Base-by-base conservation (phyloP, 805 yeast genomes). In the Pichia kluyveri region DNA sequence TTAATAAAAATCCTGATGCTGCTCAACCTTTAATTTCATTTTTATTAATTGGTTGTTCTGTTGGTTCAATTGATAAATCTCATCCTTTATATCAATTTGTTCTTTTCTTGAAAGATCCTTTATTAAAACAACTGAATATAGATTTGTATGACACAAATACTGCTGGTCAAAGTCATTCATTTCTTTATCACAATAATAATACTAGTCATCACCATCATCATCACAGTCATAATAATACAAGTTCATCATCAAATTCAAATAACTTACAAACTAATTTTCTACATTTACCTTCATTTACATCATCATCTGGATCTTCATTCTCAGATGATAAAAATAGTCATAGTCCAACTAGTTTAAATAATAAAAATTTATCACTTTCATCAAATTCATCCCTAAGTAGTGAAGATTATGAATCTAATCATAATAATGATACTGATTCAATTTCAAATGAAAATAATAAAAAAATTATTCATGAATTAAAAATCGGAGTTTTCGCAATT, bases 41-140 rank as follows among this genome's bases (percentile, higher is more conserved):
- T n/a, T 51, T 69, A 37, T 48, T 58, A 28, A 58, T 67, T 32
- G 70, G 71, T 8, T 56, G 67, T 17, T 59, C 67, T 0, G 47
- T 68, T 14, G 55, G 56, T 32, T 18, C 53, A 0, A 38, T 52
- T 19, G 61, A 62, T 17, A 59, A 63, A 30, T 39, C 52, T 3
- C 58, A 64, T 51, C 51, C 62, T 2, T 42, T 67, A 18, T 66
- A 61, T 1, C 55, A 54, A 37, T 70, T 63, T 49, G 48, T 69
- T 2, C 43, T 46, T 18, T 48, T 51, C 14, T 48, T 59, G 38
- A 63, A 56, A 40, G 52, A 49, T 9, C 58, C 54, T 19, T 40
- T 65, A 6, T 50, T 60, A 15, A 50, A 53, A 12, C 63, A 62
- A 15, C 44, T 68, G 38, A 60, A 63, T 41, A 45, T 66, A 48